Conservation (phyloP, 176 grass and related monocot species). For the Thinopyrum elongatum region DNA sequence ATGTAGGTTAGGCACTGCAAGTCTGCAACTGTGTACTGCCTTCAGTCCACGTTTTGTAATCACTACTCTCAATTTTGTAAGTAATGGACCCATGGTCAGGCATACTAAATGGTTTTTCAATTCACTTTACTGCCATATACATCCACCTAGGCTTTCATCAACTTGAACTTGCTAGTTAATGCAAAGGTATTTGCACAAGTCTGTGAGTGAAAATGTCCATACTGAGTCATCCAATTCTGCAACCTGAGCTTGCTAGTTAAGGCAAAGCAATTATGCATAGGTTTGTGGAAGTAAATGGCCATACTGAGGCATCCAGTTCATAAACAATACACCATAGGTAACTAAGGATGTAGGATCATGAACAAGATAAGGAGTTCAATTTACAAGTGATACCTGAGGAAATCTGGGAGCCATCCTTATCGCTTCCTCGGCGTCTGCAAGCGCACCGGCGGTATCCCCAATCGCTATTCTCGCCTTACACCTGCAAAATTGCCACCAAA, state of each 20-base stretch:
- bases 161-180: too few relatives aligned
- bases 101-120: background rate
- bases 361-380: background rate
- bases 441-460: constrained; percentile 40
- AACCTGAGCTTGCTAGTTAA: too few relatives aligned
- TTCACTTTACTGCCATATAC: background rate
- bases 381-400: constrained; percentile 52
- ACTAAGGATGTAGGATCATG: background rate
- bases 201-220: too few relatives aligned
- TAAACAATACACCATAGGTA: background rate
- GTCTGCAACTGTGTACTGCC: too few relatives aligned
- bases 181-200: background rate
- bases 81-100: background rate
- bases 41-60: too few relatives aligned
- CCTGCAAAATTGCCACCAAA: constrained; percentile 43
- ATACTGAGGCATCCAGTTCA: background rate
- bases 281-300: background rate
- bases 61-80: too few relatives aligned
- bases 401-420: constrained; percentile 55
- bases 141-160: background rate
- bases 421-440: constrained; percentile 72
- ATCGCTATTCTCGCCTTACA: constrained; percentile 62
- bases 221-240: too few relatives aligned
- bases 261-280: too few relatives aligned
- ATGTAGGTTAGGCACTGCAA: too few relatives aligned